Evolutionary conservation across 2,329 filamentous ascomycete species (phyloP).

Genomic region (Ascosphaera aggregata): DNA sequence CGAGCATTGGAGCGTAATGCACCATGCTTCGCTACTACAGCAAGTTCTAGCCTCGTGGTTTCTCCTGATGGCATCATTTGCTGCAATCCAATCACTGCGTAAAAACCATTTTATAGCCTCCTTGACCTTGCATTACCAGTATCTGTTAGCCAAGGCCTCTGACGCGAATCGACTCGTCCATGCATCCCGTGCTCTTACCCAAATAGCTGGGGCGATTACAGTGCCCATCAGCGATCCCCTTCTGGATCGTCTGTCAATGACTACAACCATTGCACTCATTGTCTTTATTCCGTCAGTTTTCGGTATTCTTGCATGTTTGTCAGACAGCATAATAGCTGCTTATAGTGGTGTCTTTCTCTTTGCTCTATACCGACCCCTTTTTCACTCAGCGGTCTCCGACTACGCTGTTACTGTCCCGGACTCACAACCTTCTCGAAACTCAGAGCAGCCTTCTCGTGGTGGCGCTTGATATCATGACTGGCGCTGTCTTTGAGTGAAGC

Average conservation of each 20-base stretch:
- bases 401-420: slow-evolving; percentile 75
- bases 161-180: slow-evolving; percentile 49
- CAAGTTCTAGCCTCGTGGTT: slow-evolving; percentile 74
- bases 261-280: slow-evolving; percentile 44
- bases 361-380: slow-evolving; percentile 66
- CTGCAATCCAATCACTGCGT: slow-evolving; percentile 45
- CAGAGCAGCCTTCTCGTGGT: slow-evolving; percentile 65
- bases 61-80: slow-evolving; percentile 56
- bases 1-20: slow-evolving; percentile 73
- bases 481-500: slow-evolving; percentile 45
- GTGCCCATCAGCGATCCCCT: slow-evolving; percentile 68
- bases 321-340: slow-evolving; percentile 37
- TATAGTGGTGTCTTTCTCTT: slow-evolving; percentile 68
- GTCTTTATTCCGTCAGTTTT: slow-evolving; percentile 50
- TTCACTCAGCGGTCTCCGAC: slow-evolving; percentile 78
- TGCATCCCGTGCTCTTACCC: slow-evolving; percentile 65
- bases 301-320: slow-evolving; percentile 52
- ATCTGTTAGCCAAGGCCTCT: slow-evolving; percentile 39
- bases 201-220: slow-evolving; percentile 54
- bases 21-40: slow-evolving; percentile 42
- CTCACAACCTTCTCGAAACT: slow-evolving; percentile 82
- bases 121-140: slow-evolving; percentile 56
- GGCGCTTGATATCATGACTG: slow-evolving; percentile 54
- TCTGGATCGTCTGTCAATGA: slow-evolving; percentile 54
- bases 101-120: slow-evolving; percentile 86